These are phyloP conservation scores for Dactylonectria macrodidyma DNA, from an alignment of 2,329 filamentous ascomycete species.

Conservation along the genomic window DNA sequence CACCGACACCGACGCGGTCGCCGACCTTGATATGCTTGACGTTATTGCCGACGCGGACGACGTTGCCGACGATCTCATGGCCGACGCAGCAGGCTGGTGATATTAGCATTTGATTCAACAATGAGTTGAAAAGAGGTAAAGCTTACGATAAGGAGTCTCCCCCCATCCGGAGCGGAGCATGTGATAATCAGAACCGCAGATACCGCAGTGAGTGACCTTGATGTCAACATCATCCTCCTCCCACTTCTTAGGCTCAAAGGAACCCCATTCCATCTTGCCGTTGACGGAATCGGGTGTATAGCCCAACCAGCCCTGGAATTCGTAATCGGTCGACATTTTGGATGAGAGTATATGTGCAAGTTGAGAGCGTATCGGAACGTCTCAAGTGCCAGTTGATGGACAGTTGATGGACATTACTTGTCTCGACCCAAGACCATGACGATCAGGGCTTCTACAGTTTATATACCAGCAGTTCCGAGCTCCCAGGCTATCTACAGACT, in stretches of 20 bases:
- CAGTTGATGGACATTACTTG: too few species aligned
- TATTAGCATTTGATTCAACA: slow-evolving; percentile 11
- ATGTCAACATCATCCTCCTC: slow-evolving; percentile 78
- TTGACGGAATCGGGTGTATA: slow-evolving; percentile 57
- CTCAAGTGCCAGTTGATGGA: too few species aligned
- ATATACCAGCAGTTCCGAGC: too few species aligned
- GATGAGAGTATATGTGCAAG: too few species aligned
- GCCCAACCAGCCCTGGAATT: slow-evolving; percentile 61
- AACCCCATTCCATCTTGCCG: slow-evolving; percentile 68
- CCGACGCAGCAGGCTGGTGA: slow-evolving; percentile 67
- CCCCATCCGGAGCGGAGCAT: slow-evolving; percentile 69
- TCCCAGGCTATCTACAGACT: too few species aligned
- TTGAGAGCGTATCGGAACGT: too few species aligned
- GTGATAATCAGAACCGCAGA: slow-evolving; percentile 76
- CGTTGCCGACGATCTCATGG: slow-evolving; percentile 75
- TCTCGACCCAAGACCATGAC: too few species aligned
- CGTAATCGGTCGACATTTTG: slow-evolving; percentile 23
- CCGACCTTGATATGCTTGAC: slow-evolving; percentile 69
- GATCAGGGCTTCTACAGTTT: too few species aligned
- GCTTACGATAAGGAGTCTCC: slow-evolving; percentile 34
- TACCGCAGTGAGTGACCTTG: slow-evolving; percentile 75
- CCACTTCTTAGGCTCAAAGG: slow-evolving; percentile 75
- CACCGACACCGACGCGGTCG: slow-evolving; percentile 56
- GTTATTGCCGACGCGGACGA: slow-evolving; percentile 66
- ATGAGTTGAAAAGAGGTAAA: background rate